Conservation (phyloP, 129 eudicot genomes). For the Dittrichia graveolens region DNA sequence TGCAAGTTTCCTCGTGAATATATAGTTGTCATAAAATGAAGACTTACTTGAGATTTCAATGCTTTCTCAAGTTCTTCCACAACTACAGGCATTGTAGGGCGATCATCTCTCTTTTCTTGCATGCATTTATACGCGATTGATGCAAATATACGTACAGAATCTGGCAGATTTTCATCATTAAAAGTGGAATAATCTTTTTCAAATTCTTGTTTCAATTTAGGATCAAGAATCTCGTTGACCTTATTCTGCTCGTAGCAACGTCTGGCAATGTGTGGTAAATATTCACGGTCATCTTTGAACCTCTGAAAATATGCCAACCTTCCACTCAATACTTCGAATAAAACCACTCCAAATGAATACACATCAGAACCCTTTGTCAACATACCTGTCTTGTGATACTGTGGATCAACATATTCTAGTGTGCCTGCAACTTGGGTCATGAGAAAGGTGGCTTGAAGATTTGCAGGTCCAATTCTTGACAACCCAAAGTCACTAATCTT, state of each 20-base stretch:
- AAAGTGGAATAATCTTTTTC: constrained; percentile 6
- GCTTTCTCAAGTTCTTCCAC: constrained; percentile 30
- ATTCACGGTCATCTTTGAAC: constrained; percentile 27
- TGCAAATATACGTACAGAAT: constrained; percentile 26
- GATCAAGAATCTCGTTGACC: constrained; percentile 23
- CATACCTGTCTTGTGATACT: constrained; percentile 33
- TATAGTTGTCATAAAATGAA: not conserved
- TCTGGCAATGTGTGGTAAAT: constrained; percentile 32
- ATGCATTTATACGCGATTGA: constrained; percentile 32
- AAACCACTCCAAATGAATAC: constrained; percentile 40
- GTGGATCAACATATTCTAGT: constrained; percentile 41
- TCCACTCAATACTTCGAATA: constrained; percentile 32
- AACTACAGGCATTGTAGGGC: constrained; percentile 20
- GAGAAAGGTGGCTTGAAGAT: constrained; percentile 35
- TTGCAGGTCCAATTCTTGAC: constrained; percentile 39
- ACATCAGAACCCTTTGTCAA: constrained; percentile 38
- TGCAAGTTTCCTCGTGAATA: not conserved
- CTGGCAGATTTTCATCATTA: constrained; percentile 13
- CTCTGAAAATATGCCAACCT: constrained; percentile 25
- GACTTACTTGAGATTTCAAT: constrained; percentile 27
- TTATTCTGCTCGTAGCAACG: constrained; percentile 27
- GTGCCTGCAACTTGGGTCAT: constrained; percentile 43
- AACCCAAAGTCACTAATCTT: constrained; percentile 38
- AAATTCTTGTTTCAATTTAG: constrained; percentile 20
- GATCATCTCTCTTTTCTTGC: constrained; percentile 31